Evolutionary conservation across 2,329 filamentous ascomycete genomes (phyloP).

Genomic region (Diaporthe sp.): DNA sequence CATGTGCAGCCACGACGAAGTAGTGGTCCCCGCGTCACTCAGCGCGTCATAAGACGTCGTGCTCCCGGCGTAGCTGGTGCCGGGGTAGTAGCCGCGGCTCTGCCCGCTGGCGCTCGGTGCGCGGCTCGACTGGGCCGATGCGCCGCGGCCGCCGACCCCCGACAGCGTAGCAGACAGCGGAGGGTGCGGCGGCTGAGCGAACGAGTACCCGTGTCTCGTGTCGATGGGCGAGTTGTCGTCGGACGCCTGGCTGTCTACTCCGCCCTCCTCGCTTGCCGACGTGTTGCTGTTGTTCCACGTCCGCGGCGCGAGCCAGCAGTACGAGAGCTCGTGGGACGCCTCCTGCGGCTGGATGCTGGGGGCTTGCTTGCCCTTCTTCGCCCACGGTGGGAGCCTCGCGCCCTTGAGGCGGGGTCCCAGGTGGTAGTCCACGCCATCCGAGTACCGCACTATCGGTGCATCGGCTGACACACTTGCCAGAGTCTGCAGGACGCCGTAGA

Average conservation of each 20-base stretch:
- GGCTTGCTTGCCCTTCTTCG: constrained; percentile 43
- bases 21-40: constrained; percentile 19
- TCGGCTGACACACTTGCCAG: constrained; percentile 70
- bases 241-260: constrained; percentile 2
- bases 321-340: constrained; percentile 59
- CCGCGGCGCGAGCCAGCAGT: constrained; percentile 61
- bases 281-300: constrained; percentile 50
- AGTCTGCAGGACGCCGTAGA: constrained; percentile 70
- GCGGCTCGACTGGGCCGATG: constrained; percentile 38
- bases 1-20: constrained; percentile 22
- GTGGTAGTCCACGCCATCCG: constrained; percentile 65
- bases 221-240: constrained; percentile 14
- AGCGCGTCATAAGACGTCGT: constrained; percentile 38
- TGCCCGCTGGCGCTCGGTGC: constrained; percentile 28
- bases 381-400: constrained; percentile 65
- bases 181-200: constrained; percentile 40
- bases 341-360: constrained; percentile 40
- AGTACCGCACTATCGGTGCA: constrained; percentile 62
- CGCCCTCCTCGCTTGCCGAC: constrained; percentile 34
- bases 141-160: constrained; percentile 14
- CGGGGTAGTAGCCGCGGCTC: neutral
- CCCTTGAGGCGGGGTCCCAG: constrained; percentile 64
- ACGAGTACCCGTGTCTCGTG: constrained; percentile 35
- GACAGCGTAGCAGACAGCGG: neutral
- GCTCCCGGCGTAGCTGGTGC: constrained; percentile 41